Base-by-base conservation (phyloP, 1,139 yeast genomes). In the Geotrichum cucujoidarum region DNA sequence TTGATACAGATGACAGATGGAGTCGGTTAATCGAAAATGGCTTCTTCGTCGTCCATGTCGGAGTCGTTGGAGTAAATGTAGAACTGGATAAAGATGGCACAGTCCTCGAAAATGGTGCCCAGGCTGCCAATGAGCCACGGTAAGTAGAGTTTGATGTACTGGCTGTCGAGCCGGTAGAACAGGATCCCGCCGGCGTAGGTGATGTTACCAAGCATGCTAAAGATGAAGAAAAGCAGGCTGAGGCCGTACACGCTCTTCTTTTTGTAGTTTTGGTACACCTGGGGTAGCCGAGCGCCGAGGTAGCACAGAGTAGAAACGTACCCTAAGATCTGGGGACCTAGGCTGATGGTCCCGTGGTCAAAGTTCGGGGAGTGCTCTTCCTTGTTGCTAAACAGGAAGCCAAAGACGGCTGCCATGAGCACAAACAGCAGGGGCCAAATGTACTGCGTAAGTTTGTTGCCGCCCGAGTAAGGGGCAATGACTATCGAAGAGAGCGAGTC, bases 201-300 rank as follows among this genome's bases (percentile, higher is more conserved):
- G 55, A 83, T 62, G 63, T 86, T 85, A 22, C 94, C 95, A 58
- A 83, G 68, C 14, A 86, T 77, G 36, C 92, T 83, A 55, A 84
- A 80, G 53, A 85, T 67, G 68, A 85, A 84, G 66, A 85, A 85
- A 48, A 85, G 73, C 55, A 85, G 72, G 54, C 89, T 80, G 50
- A 85, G 75, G 1, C 95, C 95, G 53, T 79, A 77, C 34, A 84
- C 88, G 11, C 90, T 82, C 57, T 80, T 77, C 54, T 88, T 73
- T 50, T 67, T 63, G 64, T 83, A 76, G 64, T 85, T 85, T 61
- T 81, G 88, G 53, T 80, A 66, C 52, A 85, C 85, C 65, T 85
- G 95, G 1, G 95, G 95, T 48, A 85, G 74, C 53, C 95, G 71
- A 1, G 95, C 94, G 10, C 87, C 82, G 56, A 85, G 71, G 62